A percentile compares a stretch with the other conserved stretches of the same genome.
Conservation (phyloP, 352 stramenopile species). For the Phytopythium oedochilum region DNA sequence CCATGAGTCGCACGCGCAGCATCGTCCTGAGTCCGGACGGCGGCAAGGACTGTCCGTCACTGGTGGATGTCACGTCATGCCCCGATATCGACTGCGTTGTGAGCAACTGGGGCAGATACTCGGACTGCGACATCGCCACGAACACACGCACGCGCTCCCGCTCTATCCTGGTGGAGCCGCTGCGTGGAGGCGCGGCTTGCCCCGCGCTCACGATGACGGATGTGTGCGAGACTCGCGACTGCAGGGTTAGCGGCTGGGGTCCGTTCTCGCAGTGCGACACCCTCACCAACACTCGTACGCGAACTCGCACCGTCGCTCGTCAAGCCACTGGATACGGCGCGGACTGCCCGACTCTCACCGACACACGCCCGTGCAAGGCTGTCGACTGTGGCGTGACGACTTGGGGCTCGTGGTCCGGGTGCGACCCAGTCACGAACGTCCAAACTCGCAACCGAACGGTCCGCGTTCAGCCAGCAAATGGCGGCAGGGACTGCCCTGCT, state of each 20-base stretch:
- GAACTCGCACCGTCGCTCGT: conserved; percentile 25
- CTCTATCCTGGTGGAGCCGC: conserved; percentile 27
- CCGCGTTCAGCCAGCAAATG: conserved; percentile 24
- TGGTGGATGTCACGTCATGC: conserved; percentile 29
- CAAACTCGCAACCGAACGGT: conserved; percentile 37
- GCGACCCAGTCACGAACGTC: conserved; percentile 20
- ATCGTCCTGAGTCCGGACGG: conserved; percentile 26
- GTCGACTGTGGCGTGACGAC: conserved; percentile 49
- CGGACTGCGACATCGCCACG: conserved; percentile 22
- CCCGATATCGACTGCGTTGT: conserved; percentile 45
- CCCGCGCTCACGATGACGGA: conserved; percentile 26
- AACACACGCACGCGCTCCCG: conserved; percentile 26
- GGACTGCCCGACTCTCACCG: conserved; percentile 37
- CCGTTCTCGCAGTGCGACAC: conserved; percentile 33
- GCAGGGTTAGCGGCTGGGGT: conserved; percentile 48
- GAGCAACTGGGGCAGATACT: conserved; percentile 36
- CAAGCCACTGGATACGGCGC: conserved; percentile 28
- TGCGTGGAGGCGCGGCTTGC: conserved; percentile 34
- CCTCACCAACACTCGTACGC: conserved; percentile 26
- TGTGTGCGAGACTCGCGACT: conserved; percentile 34
- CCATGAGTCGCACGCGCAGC: conserved; percentile 30
- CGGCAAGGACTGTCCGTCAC: conserved; percentile 29
- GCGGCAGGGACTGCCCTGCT: conserved; percentile 32
- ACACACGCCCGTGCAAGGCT: conserved; percentile 28
- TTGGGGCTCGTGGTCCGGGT: conserved; percentile 45